Percentiles rank a stretch among this genome's conserved stretches.
phyloP scores from a whole-genome alignment of 176 grass and related monocot species.

The Rhipidocladum racemiflorum region DNA sequence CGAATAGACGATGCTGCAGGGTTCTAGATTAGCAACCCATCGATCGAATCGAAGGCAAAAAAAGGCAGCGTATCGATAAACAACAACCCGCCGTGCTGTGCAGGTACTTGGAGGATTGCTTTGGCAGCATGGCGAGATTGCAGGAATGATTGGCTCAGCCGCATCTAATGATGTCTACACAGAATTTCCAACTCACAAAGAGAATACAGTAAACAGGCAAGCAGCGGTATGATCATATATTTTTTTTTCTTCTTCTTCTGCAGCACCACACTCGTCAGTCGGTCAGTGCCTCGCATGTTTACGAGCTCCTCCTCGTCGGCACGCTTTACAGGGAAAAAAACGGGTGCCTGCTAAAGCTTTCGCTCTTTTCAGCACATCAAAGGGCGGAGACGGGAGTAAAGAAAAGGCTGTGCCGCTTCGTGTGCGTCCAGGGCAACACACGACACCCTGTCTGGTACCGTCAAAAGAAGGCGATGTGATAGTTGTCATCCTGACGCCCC shows the following conservation, averaged over 20 bases:
- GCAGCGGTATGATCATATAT: background rate
- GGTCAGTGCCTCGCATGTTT: slow-evolving; percentile 42
- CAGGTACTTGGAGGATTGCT: background rate
- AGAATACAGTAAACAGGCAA: background rate
- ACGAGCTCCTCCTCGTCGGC: background rate
- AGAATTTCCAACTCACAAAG: slow-evolving; percentile 11
- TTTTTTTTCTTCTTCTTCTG: too few species aligned
- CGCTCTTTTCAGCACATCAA: slow-evolving; percentile 37
- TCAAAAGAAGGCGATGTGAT: slow-evolving; percentile 13
- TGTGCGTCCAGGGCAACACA: slow-evolving; percentile 38
- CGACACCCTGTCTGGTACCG: slow-evolving; percentile 33
- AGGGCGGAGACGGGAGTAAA: slow-evolving; percentile 25
- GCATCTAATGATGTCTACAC: background rate
- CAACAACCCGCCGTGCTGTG: background rate
- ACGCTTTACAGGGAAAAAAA: slow-evolving; percentile 38
- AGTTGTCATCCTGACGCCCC: background rate
- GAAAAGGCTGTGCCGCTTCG: slow-evolving; percentile 3
- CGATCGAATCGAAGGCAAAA: background rate
- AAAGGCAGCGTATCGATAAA: background rate
- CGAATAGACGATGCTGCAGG: background rate
- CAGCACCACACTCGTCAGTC: background rate
- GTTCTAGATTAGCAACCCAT: background rate
- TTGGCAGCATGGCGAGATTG: slow-evolving; percentile 27
- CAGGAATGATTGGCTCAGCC: slow-evolving; percentile 32
- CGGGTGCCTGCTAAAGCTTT: slow-evolving; percentile 31